Evolutionary conservation across 371 early-diverging fungal species (phyloP), one percentile per base, ranked within the genome.

Genomic region (Parasitella parasitica): DNA sequence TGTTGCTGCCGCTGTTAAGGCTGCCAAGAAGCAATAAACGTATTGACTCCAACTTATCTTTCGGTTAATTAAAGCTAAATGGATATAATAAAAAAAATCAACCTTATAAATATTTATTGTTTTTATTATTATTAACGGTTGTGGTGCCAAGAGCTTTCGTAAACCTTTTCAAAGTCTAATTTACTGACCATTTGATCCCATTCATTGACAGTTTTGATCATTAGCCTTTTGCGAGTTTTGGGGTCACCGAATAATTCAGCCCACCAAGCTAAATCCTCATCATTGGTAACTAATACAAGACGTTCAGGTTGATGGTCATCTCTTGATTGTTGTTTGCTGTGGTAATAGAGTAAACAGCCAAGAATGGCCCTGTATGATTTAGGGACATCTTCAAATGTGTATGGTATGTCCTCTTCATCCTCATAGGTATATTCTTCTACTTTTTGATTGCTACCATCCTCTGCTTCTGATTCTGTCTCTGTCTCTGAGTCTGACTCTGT

Each of bases 241-340:
- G 70, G 69, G 66, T 77, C 57, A 28, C 82, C 82, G 67, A 81
- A 81, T 51, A 75, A 49, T 41, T 76, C 75, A 6, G 75, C 77
- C 82, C 82, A 81, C 73, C 73, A 78, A 35, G 77, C 72, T 20
- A 81, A 50, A 30, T 78, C 63, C 24, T 78, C 78, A 24, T 81
- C 82, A 50, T 81, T 81, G 1, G 82, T 81, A 5, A 78, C 77
- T 24, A 81, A 50, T 5, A 77, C 72, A 20, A 81, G 59, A 15
- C 53, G 41, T n/a, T 65, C 63, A 9, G 59, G 62, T n/a, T 41
- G 51, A 8, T 30, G 26, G 11, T 43, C 30, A n/a, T 54, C 28
- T 46, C 52, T 46, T 46, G 52, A 15, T 35, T 61, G 65, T 38
- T 73, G 73, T 43, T 66, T 62, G 22, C 49, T 59, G 30, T 73